Percentiles rank a stretch among this genome's conserved stretches.
Evolutionary conservation across 441 rosid species (phyloP).

Genomic region (Syzygium malaccense): DNA sequence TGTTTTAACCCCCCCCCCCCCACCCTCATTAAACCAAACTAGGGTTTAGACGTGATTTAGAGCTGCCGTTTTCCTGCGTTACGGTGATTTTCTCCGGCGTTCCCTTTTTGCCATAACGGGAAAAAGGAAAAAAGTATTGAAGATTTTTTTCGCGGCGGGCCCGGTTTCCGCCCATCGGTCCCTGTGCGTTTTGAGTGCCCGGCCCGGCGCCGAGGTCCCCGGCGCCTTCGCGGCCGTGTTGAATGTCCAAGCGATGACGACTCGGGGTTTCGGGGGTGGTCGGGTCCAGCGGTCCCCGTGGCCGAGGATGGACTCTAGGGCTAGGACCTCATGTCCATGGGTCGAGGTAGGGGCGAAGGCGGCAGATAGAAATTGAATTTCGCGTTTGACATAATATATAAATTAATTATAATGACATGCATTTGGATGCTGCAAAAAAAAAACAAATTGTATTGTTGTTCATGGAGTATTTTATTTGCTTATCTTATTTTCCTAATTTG

Average conservation of each 20-base stretch:
- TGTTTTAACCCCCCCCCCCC: not conserved
- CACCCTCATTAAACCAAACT: too few species aligned
- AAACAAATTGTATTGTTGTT: not conserved
- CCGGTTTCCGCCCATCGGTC: fast-evolving
- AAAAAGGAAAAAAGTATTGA: not conserved
- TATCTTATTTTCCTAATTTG: not conserved
- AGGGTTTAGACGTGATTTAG: too few species aligned
- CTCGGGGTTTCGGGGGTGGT: not conserved
- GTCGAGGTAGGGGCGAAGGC: not conserved
- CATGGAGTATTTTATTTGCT: not conserved
- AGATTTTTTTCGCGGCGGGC: too few species aligned
- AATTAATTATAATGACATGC: not conserved
- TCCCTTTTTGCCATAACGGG: not conserved
- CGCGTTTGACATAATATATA: not conserved
- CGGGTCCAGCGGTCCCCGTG: not conserved
- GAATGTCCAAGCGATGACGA: fast-evolving
- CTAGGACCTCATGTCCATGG: not conserved
- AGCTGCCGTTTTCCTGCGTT: not conserved
- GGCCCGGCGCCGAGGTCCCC: fast-evolving
- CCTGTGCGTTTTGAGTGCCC: not conserved
- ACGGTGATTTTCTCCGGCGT: fast-evolving
- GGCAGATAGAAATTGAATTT: not conserved
- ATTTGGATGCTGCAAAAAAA: not conserved
- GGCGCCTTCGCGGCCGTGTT: fast-evolving
- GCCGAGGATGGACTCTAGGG: not conserved